phyloP scores from a whole-genome alignment of 345 rosid genomes.

The Populus simonii region DNA sequence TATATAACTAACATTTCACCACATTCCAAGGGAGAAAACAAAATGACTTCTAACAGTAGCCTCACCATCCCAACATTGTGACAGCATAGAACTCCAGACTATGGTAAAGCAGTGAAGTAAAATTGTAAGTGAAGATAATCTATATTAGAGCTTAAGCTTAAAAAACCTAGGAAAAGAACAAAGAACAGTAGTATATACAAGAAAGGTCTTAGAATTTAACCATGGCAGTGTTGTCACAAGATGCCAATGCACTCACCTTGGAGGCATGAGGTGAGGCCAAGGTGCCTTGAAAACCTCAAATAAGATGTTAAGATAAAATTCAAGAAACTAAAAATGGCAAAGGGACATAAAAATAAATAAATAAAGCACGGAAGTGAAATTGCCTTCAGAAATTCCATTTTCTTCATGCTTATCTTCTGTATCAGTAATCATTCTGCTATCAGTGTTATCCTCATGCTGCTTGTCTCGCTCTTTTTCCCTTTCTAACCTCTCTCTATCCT shows the following conservation, averaged over 20 bases:
- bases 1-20: background rate
- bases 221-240: background rate
- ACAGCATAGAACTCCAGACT: background rate
- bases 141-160: background rate
- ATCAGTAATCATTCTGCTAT: slow-evolving; percentile 49
- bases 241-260: background rate
- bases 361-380: background rate
- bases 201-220: background rate
- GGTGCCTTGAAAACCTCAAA: background rate
- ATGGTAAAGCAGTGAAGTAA: background rate
- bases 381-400: slow-evolving; percentile 59
- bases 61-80: background rate
- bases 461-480: slow-evolving; percentile 62
- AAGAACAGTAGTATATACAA: background rate
- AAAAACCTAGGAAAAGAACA: background rate
- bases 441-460: slow-evolving; percentile 49
- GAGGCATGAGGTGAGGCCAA: background rate
- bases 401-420: slow-evolving; percentile 58
- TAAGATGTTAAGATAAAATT: background rate
- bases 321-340: background rate
- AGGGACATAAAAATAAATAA: slow-evolving; percentile 6
- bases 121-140: too few species aligned
- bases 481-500: slow-evolving; percentile 52
- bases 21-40: background rate
- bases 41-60: background rate